A percentile compares a stretch with the other conserved stretches of the same genome.
Conservation (phyloP, 2,329 filamentous ascomycete genomes). For the Arthrobotrys sinensis region DNA sequence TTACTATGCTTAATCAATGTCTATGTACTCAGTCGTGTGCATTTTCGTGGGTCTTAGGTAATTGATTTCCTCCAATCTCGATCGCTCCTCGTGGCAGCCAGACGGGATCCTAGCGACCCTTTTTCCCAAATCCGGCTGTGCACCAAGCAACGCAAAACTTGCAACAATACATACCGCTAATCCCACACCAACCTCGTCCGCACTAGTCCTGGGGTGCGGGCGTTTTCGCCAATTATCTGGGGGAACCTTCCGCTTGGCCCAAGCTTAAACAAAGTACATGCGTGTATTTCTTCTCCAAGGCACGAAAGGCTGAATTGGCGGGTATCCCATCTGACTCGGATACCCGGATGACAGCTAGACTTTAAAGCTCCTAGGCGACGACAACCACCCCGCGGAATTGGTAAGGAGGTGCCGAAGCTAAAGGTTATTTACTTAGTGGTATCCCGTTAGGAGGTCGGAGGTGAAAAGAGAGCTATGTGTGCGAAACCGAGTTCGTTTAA, state of each 20-base stretch:
- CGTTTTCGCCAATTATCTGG: constrained; percentile 41
- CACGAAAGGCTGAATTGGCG: constrained; percentile 4
- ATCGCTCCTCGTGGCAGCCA: constrained; percentile 1
- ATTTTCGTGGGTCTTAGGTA: constrained; percentile 3
- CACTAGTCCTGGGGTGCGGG: constrained; percentile 39
- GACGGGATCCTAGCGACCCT: background rate
- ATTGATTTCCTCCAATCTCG: background rate
- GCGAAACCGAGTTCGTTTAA: constrained; percentile 1
- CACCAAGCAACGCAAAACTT: constrained; percentile 37
- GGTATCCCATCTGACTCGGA: background rate
- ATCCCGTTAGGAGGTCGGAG: background rate
- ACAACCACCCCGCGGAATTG: constrained; percentile 5
- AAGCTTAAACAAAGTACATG: constrained; percentile 1
- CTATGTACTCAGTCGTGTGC: background rate
- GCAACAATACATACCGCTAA: constrained; percentile 28
- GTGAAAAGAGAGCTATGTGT: background rate
- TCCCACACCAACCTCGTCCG: constrained; percentile 5
- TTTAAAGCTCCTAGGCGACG: background rate
- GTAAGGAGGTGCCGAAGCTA: constrained; percentile 3
- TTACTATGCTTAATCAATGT: constrained; percentile 9
- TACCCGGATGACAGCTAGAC: background rate
- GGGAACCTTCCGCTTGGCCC: constrained; percentile 4
- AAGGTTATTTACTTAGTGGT: constrained; percentile 2
- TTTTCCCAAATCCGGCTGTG: constrained; percentile 25
- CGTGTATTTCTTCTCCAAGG: background rate